Percentiles rank a stretch among this genome's conserved stretches.
Conservation (phyloP, 78 protist genomes). For the Guillardia theta region DNA sequence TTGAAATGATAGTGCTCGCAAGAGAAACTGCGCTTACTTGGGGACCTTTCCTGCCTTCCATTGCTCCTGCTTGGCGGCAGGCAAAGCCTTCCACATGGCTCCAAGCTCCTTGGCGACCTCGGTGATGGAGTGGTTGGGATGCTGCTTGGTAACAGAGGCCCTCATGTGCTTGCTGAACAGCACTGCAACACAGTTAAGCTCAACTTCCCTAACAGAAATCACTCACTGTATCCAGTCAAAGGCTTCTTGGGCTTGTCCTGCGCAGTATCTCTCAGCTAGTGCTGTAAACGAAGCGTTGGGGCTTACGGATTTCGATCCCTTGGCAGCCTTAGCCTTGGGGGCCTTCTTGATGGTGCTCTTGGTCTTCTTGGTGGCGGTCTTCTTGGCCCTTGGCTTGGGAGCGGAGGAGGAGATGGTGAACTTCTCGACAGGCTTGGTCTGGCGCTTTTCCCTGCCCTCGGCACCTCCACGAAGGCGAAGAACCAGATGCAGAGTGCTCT, state of each 20-base stretch:
- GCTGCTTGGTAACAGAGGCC: neutral
- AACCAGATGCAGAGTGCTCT: slow-evolving; percentile 52
- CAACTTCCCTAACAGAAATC: neutral
- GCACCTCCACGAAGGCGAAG: neutral
- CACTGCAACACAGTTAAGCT: neutral
- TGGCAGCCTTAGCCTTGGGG: neutral
- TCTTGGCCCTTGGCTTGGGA: neutral
- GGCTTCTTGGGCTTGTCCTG: neutral
- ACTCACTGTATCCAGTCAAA: neutral
- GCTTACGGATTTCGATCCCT: neutral
- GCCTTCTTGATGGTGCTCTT: neutral
- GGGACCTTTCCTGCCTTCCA: slow-evolving; percentile 1
- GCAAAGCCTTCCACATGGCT: neutral
- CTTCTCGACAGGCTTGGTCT: neutral
- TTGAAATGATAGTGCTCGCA: no score
- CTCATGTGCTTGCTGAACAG: neutral
- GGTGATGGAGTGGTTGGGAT: neutral
- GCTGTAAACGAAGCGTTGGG: neutral
- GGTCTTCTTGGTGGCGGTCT: neutral
- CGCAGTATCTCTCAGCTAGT: neutral
- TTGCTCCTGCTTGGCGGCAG: neutral
- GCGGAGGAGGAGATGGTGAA: neutral
- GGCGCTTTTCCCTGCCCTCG: neutral
- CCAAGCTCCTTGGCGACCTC: neutral
- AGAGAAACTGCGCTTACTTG: no score